Conservation (phyloP, 2,329 filamentous ascomycete genomes). For the Neobulgaria alba region DNA sequence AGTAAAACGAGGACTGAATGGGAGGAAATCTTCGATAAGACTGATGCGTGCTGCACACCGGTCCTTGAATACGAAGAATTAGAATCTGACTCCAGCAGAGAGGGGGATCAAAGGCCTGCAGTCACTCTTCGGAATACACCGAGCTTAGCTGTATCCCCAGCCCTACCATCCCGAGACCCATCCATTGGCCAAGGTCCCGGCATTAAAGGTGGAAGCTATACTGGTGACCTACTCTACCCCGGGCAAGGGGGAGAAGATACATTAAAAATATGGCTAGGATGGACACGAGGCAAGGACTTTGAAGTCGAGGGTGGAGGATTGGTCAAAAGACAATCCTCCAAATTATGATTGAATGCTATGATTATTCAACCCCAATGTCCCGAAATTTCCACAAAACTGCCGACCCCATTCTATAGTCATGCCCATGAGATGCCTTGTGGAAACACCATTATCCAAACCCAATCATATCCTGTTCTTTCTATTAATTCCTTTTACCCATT, state of each 20-base stretch:
- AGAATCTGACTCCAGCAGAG: slow-evolving; percentile 39
- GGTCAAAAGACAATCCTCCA: slow-evolving; percentile 38
- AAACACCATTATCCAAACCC: too few species aligned
- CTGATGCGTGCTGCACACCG: slow-evolving; percentile 88
- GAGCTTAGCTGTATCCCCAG: slow-evolving; percentile 49
- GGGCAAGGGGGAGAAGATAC: slow-evolving; percentile 66
- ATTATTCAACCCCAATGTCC: too few species aligned
- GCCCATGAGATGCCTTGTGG: too few species aligned
- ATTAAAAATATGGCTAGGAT: slow-evolving; percentile 66
- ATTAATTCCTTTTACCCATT: too few species aligned
- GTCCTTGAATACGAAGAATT: slow-evolving; percentile 71
- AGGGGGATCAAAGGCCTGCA: slow-evolving; percentile 62
- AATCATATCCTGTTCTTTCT: too few species aligned
- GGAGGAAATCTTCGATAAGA: slow-evolving; percentile 80
- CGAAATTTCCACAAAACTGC: too few species aligned
- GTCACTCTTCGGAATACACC: slow-evolving; percentile 66
- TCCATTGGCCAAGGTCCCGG: slow-evolving; percentile 52
- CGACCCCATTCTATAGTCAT: too few species aligned
- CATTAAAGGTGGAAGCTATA: slow-evolving; percentile 60
- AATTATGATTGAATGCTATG: slow-evolving; percentile 31
- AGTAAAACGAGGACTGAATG: slow-evolving; percentile 66
- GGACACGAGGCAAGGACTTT: slow-evolving; percentile 64
- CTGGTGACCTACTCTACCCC: slow-evolving; percentile 46
- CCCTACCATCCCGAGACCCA: slow-evolving; percentile 30
- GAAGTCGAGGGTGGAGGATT: slow-evolving; percentile 55